Evolutionary conservation across 2,329 filamentous ascomycete genomes (phyloP).

Genomic region (Thielaviopsis euricoi): DNA sequence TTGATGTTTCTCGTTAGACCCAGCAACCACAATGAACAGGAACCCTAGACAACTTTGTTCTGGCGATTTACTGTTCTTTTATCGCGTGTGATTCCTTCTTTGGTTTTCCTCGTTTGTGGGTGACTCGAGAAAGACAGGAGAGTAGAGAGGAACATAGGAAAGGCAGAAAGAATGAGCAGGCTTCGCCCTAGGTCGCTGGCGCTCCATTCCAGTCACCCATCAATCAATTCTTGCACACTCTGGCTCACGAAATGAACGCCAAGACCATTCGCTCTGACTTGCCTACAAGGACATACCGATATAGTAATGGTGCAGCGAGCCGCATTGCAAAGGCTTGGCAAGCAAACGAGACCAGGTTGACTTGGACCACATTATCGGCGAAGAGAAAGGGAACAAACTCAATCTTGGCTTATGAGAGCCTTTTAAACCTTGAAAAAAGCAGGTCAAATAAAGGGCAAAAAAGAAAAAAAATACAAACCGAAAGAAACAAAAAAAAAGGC

Average conservation of each 20-base stretch:
- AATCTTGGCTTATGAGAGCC: neutral
- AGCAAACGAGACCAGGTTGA: neutral
- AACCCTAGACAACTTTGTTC: no score
- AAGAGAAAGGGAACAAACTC: neutral
- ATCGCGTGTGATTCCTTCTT: no score
- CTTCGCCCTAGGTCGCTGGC: neutral
- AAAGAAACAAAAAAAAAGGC: neutral
- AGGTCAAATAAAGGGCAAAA: neutral
- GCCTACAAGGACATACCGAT: neutral
- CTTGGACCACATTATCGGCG: neutral
- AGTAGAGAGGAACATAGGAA: no score
- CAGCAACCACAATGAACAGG: no score
- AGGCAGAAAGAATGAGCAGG: neutral
- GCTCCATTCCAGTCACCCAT: neutral
- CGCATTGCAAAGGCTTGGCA: neutral
- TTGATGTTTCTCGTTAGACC: no score
- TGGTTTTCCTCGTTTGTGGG: no score
- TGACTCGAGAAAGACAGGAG: no score
- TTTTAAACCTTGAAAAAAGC: neutral
- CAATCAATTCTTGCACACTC: neutral
- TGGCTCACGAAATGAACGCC: neutral
- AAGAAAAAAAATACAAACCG: neutral
- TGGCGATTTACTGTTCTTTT: no score
- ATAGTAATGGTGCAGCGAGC: neutral
- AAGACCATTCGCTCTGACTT: neutral